Base-by-base conservation (phyloP, 768 basidiomycete genomes). In the Lentinus tigrinus region DNA sequence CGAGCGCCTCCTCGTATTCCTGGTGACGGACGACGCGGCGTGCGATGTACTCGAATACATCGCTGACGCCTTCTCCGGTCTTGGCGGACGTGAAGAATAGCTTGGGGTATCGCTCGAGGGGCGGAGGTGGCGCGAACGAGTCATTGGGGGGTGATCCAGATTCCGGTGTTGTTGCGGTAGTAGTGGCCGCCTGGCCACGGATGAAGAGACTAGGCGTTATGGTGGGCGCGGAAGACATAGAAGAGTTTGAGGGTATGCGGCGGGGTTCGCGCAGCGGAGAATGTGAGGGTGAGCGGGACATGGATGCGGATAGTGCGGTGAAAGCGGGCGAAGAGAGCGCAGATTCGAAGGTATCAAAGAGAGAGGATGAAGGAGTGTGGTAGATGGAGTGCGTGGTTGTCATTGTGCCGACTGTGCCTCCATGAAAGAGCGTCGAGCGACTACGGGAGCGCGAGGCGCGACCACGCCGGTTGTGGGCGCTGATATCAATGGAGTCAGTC, bases 71-170 rank as follows among this genome's bases (percentile, higher is more conserved):
- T 36, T 82, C 79, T 0, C 91, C 91, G 4, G 88, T 90, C 72
- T 90, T 90, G 3, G 91, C 90, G 1, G 86, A 89, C 6, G 88
- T 83, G 66, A 88, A 87, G 70, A 91, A 89, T 11, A 91, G 72
- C 69, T 77, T 82, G 0, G 89, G 85, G 3, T 86, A 81, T 1
- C 70, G 75, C 28, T 83, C 84, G 0, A 76, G 80, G n/a, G 68
- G 65, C 31, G 69, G 61, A 4, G 61, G 61, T 5, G 40, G 43
- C 2, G 52, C 56, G 23, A 11, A 65, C 24, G 57, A 47, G n/a
- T 50, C 37, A 11, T 38, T 48, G 9, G 61, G 47, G n/a, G 63
- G 61, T n/a, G 58, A 52, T 17, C 54, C 58, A 4, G 60, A 64
- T 11, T 59, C 67, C 46, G 67, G 64, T 23, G 69, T 71, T 46